These are phyloP conservation scores for Draba incana DNA, from an alignment of 345 rosid genomes.

Conservation along the genomic window DNA sequence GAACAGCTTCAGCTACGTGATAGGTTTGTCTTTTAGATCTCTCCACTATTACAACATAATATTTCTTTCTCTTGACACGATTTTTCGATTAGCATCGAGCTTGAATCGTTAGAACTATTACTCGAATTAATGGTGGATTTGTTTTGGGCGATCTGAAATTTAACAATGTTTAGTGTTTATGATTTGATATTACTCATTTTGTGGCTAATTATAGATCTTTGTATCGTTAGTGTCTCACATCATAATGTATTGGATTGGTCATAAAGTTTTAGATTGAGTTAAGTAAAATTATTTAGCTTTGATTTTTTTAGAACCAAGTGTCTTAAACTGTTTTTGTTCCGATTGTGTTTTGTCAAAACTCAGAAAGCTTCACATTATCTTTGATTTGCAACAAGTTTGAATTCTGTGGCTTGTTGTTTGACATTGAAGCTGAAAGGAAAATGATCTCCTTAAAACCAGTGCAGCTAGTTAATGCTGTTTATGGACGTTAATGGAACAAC, in stretches of 20 bases:
- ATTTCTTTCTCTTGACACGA: too few species aligned
- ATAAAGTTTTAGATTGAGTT: neutral
- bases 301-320: neutral
- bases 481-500: slow-evolving; percentile 85
- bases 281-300: neutral
- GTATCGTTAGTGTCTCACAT: too few species aligned
- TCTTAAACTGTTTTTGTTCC: too few species aligned
- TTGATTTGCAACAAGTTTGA: slow-evolving; percentile 5
- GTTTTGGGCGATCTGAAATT: neutral
- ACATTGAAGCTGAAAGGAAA: slow-evolving; percentile 50
- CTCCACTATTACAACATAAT: too few species aligned
- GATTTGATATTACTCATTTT: neutral
- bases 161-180: neutral
- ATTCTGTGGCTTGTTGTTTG: slow-evolving; percentile 37
- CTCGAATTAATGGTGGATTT: neutral
- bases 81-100: neutral
- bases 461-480: slow-evolving; percentile 49
- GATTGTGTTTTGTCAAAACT: too few species aligned
- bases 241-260: too few species aligned
- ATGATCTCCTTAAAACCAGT: slow-evolving; percentile 72
- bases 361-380: slow-evolving; percentile 30
- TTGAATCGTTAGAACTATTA: neutral
- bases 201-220: neutral
- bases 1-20: slow-evolving; percentile 91
- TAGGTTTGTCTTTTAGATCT: slow-evolving; percentile 51